Evolutionary conservation across 2,329 filamentous ascomycete genomes (phyloP).

Genomic region (Neonectria magnoliae): DNA sequence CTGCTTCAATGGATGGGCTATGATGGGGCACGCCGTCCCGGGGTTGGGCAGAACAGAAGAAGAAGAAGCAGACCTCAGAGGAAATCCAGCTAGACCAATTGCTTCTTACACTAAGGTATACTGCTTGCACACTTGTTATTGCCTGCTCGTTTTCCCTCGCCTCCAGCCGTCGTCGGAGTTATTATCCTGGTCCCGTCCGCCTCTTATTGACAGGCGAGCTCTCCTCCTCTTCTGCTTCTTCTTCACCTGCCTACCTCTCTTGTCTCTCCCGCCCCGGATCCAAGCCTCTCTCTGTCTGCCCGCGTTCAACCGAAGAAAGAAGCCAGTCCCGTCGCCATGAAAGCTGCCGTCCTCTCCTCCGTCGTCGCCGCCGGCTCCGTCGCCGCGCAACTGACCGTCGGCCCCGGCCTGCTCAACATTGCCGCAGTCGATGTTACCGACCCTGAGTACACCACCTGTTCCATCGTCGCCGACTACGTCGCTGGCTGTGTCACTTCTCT

Average conservation of each 20-base stretch:
- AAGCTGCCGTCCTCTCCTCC: conserved; percentile 32
- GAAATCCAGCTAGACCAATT: not conserved
- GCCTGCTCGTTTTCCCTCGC: conserved; percentile 2
- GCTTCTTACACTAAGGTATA: no score
- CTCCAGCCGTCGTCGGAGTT: not conserved
- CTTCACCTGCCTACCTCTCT: conserved; percentile 19
- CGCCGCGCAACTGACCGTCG: conserved; percentile 41
- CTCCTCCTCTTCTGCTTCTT: conserved; percentile 10
- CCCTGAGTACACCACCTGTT: conserved; percentile 40
- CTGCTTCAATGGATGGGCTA: conserved; percentile 2
- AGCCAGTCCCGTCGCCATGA: conserved; percentile 35
- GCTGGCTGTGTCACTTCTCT: conserved; percentile 34
- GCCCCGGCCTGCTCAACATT: conserved; percentile 35
- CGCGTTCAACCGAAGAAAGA: not conserved
- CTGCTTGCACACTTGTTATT: not conserved
- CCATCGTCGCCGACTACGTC: conserved; percentile 33
- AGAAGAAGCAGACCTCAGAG: not conserved
- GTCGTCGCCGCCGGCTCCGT: conserved; percentile 35
- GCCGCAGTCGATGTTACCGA: conserved; percentile 40
- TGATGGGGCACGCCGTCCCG: conserved; percentile 11
- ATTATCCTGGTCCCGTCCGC: conserved; percentile 20
- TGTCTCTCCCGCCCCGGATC: not conserved
- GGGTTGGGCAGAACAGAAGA: conserved; percentile 4
- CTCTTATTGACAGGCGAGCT: not conserved
- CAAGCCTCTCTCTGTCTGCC: conserved; percentile 4